phyloP scores from a whole-genome alignment of 768 basidiomycete species.

The Tricholomella constricta region DNA sequence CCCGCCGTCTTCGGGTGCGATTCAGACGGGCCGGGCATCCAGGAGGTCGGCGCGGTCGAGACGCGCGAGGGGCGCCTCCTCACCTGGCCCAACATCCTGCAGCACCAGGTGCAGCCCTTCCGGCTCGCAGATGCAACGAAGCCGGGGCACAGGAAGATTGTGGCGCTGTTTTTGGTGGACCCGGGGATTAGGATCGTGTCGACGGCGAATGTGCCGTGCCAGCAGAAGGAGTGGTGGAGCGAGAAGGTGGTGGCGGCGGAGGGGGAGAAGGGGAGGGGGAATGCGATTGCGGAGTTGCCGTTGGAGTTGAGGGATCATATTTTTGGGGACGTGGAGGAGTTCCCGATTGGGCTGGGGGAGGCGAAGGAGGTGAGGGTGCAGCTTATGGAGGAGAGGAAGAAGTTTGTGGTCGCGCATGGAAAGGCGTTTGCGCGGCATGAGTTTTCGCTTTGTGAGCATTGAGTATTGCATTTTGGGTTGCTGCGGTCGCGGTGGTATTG shows the following conservation, averaged over 20 bases:
- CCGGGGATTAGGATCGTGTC: conserved; percentile 5
- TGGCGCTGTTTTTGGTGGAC: conserved; percentile 12
- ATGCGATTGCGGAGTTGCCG: conserved; percentile 17
- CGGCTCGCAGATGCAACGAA: conserved; percentile 10
- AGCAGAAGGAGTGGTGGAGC: background rate
- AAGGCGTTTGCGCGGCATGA: background rate
- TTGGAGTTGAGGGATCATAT: conserved; percentile 19
- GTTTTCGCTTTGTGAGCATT: conserved; percentile 28
- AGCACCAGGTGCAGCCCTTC: conserved; percentile 15
- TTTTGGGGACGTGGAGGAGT: conserved; percentile 14
- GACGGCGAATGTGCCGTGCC: conserved; percentile 1
- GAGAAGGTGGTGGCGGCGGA: background rate
- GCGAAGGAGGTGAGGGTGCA: conserved; percentile 20
- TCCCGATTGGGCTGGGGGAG: conserved; percentile 20
- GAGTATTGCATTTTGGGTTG: too few relatives aligned
- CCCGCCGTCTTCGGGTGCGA: conserved; percentile 5
- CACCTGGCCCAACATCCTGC: conserved; percentile 18
- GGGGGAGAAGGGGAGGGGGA: too few relatives aligned
- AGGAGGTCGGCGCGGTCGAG: conserved; percentile 10
- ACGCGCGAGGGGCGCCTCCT: conserved; percentile 17
- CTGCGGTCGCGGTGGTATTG: too few relatives aligned
- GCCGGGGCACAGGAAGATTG: conserved; percentile 16
- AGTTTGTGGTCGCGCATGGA: conserved; percentile 10
- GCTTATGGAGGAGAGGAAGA: conserved; percentile 27
- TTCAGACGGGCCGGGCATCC: conserved; percentile 4